Percentiles rank a stretch among this genome's conserved stretches.
These are phyloP conservation scores for Uronychia setigera DNA, from an alignment of 73 alveolate genomes.

Conservation along the genomic window DNA sequence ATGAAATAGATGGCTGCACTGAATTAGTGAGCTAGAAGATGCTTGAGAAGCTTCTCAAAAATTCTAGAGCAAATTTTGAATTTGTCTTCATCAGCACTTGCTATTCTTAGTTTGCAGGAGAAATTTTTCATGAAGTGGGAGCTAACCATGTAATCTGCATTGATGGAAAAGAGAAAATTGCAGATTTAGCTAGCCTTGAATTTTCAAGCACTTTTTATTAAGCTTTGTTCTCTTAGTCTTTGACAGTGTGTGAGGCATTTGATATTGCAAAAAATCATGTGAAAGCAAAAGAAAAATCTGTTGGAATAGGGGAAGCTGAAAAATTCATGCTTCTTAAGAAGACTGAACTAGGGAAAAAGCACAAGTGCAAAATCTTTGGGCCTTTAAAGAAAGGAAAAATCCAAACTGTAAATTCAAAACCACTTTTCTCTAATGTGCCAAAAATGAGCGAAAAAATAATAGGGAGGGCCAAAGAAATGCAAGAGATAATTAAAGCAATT, in stretches of 20 bases:
- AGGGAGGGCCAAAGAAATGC: slow-evolving; percentile 58
- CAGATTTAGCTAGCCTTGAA: slow-evolving; percentile 66
- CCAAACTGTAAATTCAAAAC: slow-evolving; percentile 29
- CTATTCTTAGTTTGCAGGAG: slow-evolving; percentile 70
- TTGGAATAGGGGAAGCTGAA: slow-evolving; percentile 54
- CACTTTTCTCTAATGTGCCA: slow-evolving; percentile 33
- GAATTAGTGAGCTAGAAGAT: slow-evolving; percentile 13
- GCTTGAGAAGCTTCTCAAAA: slow-evolving; percentile 14
- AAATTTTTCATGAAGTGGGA: slow-evolving; percentile 63
- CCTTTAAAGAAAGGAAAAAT: slow-evolving; percentile 32
- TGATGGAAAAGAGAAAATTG: slow-evolving; percentile 45
- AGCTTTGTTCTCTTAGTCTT: slow-evolving; percentile 40
- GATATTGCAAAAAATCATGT: slow-evolving; percentile 56
- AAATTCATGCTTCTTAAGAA: slow-evolving; percentile 45
- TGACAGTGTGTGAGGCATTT: slow-evolving; percentile 72
- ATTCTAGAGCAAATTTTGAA: slow-evolving; percentile 12
- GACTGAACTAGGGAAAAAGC: slow-evolving; percentile 10
- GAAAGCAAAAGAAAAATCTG: slow-evolving; percentile 29
- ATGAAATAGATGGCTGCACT: slow-evolving; percentile 29
- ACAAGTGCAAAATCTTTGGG: slow-evolving; percentile 33
- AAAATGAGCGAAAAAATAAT: slow-evolving; percentile 35
- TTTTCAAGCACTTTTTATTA: slow-evolving; percentile 68
- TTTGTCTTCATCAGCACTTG: slow-evolving; percentile 77
- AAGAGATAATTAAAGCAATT: slow-evolving; percentile 41
- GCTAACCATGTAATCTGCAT: slow-evolving; percentile 78